Evolutionary conservation across 805 yeast species (phyloP).

Genomic region (Cephaloascus albidus): DNA sequence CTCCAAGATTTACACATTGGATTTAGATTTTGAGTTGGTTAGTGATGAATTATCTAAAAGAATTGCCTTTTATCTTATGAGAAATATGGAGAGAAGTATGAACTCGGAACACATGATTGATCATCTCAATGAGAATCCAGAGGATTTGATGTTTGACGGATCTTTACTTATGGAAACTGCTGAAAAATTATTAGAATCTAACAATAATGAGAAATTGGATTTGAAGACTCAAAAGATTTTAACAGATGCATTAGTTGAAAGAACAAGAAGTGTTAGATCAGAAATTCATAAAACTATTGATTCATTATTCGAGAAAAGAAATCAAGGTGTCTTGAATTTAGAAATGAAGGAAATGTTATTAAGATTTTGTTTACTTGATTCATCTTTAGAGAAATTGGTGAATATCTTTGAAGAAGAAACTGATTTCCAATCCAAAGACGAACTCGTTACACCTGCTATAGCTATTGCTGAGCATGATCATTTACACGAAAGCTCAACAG

Average conservation of each 20-base stretch:
- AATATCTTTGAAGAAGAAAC: constrained; percentile 34
- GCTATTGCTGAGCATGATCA: constrained; percentile 11
- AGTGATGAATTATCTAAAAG: constrained; percentile 43
- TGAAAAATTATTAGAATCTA: constrained; percentile 44
- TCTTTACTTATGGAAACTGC: constrained; percentile 67
- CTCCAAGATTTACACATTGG: constrained; percentile 41
- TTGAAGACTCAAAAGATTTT: constrained; percentile 32
- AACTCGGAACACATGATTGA: constrained; percentile 15
- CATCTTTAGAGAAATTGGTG: constrained; percentile 42
- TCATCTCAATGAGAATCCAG: constrained; percentile 6
- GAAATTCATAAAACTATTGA: constrained; percentile 46
- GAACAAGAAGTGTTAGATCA: constrained; percentile 37
- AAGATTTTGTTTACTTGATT: constrained; percentile 44
- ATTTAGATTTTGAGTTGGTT: constrained; percentile 43
- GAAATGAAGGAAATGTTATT: constrained; percentile 48
- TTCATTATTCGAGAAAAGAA: constrained; percentile 34
- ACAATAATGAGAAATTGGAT: constrained; percentile 26
- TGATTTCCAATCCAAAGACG: constrained; percentile 2
- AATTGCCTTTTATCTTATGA: constrained; percentile 47
- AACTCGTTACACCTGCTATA: background rate
- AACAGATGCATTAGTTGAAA: constrained; percentile 39
- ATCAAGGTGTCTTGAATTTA: constrained; percentile 33
- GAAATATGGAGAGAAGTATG: constrained; percentile 41
- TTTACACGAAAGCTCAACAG: constrained; percentile 40
- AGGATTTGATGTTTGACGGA: constrained; percentile 69